These are phyloP conservation scores for Bassia scoparia DNA, from an alignment of 148 eudicot species.

Conservation along the genomic window DNA sequence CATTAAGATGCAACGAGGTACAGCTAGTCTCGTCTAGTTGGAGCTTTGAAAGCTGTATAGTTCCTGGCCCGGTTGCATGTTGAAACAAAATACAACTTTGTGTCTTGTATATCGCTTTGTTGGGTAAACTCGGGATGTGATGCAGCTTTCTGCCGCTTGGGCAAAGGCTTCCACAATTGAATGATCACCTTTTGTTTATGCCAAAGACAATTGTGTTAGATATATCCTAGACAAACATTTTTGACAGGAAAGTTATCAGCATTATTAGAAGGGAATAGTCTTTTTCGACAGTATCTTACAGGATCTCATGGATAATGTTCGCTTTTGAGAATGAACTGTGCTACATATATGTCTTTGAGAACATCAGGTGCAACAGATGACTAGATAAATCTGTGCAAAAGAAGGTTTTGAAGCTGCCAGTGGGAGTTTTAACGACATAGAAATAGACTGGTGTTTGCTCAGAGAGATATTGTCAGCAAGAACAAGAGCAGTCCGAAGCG, in stretches of 20 bases:
- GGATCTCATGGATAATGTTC: constrained; percentile 58
- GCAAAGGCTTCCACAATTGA: constrained; percentile 71
- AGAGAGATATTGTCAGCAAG: constrained; percentile 28
- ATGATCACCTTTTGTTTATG: constrained; percentile 51
- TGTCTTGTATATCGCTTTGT: constrained; percentile 51
- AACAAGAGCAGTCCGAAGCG: constrained; percentile 62
- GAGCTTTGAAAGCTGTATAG: constrained; percentile 51
- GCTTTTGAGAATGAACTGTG: constrained; percentile 51
- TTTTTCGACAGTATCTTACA: constrained; percentile 30
- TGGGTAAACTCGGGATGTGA: constrained; percentile 67
- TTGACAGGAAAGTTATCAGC: neutral
- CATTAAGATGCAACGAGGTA: too few species aligned
- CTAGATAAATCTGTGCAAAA: constrained; percentile 65
- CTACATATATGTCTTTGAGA: constrained; percentile 40
- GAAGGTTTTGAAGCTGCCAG: constrained; percentile 46
- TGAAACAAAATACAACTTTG: constrained; percentile 54
- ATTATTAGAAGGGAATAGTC: neutral
- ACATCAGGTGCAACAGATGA: constrained; percentile 66
- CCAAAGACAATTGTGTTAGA: neutral
- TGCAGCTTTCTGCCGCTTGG: constrained; percentile 60
- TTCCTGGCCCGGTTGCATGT: constrained; percentile 52
- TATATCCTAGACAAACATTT: neutral
- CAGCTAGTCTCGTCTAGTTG: too few species aligned
- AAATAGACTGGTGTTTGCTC: constrained; percentile 71
- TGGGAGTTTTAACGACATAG: constrained; percentile 42